Evolutionary conservation across 345 rosid genomes (phyloP).

Genomic region (Pugionium cornutum): DNA sequence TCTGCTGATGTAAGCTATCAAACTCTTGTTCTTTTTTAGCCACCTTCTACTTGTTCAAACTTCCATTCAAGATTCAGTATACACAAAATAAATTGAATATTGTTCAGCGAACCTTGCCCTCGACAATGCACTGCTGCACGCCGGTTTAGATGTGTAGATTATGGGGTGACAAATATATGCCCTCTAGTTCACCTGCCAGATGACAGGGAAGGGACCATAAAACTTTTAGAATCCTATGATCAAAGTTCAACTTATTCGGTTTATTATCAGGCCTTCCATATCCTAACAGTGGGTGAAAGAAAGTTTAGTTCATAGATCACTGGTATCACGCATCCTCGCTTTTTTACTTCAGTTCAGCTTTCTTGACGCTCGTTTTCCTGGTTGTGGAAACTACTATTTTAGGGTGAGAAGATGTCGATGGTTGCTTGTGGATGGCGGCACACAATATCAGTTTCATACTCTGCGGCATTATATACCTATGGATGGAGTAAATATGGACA

Average conservation of each 20-base stretch:
- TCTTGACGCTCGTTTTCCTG: conserved; percentile 28
- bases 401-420: conserved; percentile 82
- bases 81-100: neutral
- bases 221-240: neutral
- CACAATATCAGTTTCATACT: conserved; percentile 78
- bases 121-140: neutral
- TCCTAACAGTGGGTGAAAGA: neutral
- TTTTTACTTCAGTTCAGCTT: conserved; percentile 3
- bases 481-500: conserved; percentile 99
- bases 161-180: conserved; percentile 1
- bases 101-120: neutral
- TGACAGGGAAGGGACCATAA: conserved; percentile 18
- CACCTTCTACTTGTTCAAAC: conserved; percentile 11
- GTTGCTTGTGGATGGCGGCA: conserved; percentile 99
- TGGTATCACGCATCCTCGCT: conserved; percentile 3
- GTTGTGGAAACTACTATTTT: conserved; percentile 36
- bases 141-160: conserved; percentile 1
- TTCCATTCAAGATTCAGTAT: conserved; percentile 13
- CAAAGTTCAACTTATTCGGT: neutral
- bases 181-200: conserved; percentile 1
- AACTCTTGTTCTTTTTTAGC: conserved; percentile 16
- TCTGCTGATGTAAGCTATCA: conserved; percentile 56
- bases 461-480: conserved; percentile 77
- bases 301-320: conserved; percentile 10
- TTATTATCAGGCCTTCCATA: conserved; percentile 2